phyloP scores from a whole-genome alignment of 2,329 filamentous ascomycete species.

The Drechslerella stenobrocha region DNA sequence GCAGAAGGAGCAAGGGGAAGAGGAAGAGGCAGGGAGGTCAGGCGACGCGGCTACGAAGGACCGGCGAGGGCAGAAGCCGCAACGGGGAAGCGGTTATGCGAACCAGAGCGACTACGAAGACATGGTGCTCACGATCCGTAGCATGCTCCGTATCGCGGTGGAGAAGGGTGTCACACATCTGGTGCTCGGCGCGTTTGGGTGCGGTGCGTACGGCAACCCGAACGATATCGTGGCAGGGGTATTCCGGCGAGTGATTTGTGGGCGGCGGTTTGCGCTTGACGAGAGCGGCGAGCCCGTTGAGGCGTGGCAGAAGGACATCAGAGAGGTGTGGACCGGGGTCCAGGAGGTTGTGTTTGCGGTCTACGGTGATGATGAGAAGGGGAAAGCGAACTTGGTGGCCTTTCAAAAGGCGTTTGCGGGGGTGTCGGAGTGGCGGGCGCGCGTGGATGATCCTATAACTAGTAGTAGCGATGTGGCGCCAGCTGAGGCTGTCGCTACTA shows the following conservation, averaged over 20 bases:
- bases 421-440: conserved; percentile 54
- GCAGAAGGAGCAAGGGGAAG: conserved; percentile 54
- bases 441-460: too few relatives aligned
- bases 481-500: not conserved
- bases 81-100: conserved; percentile 54
- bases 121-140: conserved; percentile 63
- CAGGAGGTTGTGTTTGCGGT: conserved; percentile 66
- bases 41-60: too few relatives aligned
- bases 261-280: conserved; percentile 51
- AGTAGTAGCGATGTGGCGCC: too few relatives aligned
- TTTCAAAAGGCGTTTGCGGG: conserved; percentile 61
- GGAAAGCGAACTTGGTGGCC: conserved; percentile 54
- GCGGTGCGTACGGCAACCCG: conserved; percentile 67
- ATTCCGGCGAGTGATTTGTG: conserved; percentile 60
- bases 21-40: too few relatives aligned
- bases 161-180: conserved; percentile 59
- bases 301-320: conserved; percentile 51
- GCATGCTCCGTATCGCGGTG: conserved; percentile 62
- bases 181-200: conserved; percentile 68
- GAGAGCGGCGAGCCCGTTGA: conserved; percentile 19
- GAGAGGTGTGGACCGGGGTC: conserved; percentile 57
- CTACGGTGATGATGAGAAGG: conserved; percentile 58
- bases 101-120: conserved; percentile 61
- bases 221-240: conserved; percentile 63
- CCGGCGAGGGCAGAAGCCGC: too few relatives aligned